These are phyloP conservation scores for Micractinium sp. DNA, from an alignment of 139 green algal species.

Conservation along the genomic window DNA sequence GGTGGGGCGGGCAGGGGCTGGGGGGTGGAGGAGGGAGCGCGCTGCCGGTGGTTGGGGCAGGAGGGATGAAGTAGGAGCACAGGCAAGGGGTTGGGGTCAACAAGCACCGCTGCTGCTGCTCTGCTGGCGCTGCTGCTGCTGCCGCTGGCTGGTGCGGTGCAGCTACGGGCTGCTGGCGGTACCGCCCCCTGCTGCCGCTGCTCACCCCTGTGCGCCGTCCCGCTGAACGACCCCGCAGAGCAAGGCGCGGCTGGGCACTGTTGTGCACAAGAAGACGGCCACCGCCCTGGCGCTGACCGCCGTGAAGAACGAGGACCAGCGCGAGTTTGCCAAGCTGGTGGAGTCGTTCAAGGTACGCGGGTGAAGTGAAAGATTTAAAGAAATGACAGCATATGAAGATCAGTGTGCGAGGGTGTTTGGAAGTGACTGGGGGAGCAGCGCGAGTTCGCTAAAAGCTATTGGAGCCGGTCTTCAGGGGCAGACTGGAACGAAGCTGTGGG, in stretches of 20 bases:
- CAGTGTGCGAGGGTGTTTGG: not conserved
- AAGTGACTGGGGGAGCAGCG: not conserved
- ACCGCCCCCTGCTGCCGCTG: too few relatives aligned
- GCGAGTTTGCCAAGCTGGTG: slow-evolving; percentile 98
- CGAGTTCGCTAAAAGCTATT: too few relatives aligned
- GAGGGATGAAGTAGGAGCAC: not conserved
- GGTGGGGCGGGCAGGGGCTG: slow-evolving; percentile 50
- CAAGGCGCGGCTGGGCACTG: slow-evolving; percentile 88
- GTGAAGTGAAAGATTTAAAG: not conserved
- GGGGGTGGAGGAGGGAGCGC: not conserved
- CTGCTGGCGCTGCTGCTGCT: not conserved
- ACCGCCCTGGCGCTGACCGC: slow-evolving; percentile 91
- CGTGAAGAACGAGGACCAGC: slow-evolving; percentile 98
- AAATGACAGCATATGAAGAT: too few relatives aligned
- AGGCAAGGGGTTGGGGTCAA: too few relatives aligned
- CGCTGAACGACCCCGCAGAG: slow-evolving; percentile 53
- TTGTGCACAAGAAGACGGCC: slow-evolving; percentile 99
- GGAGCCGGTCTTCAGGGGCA: too few relatives aligned
- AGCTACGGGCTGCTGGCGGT: not conserved
- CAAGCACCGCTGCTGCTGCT: too few relatives aligned
- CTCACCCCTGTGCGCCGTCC: not conserved
- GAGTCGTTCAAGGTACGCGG: slow-evolving; percentile 86
- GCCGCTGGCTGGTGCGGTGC: not conserved
- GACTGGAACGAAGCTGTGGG: too few relatives aligned
- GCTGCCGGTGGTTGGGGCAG: not conserved